Percentiles rank a stretch among this genome's conserved stretches.
phyloP scores from a whole-genome alignment of 2,329 filamentous ascomycete genomes.

The Westerdykella ornata region DNA sequence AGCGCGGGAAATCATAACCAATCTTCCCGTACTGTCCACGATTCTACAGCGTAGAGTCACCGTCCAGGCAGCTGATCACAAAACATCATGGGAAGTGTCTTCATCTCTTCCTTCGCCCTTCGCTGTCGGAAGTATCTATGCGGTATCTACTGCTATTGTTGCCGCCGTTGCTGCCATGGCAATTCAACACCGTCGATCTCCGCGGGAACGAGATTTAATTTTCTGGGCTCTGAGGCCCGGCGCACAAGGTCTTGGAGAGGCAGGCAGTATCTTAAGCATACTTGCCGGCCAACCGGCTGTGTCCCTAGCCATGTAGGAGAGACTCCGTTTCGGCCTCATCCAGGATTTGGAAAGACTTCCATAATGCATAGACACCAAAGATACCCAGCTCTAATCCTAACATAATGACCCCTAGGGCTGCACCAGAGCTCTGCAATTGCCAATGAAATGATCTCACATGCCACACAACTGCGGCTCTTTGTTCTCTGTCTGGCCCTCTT shows the following conservation, averaged over 20 bases:
- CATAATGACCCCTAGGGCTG: no score
- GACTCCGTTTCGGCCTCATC: neutral
- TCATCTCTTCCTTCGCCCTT: slow-evolving; percentile 28
- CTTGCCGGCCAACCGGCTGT: slow-evolving; percentile 17
- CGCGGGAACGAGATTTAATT: slow-evolving; percentile 29
- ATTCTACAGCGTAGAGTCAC: slow-evolving; percentile 8
- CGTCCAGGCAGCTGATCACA: slow-evolving; percentile 7
- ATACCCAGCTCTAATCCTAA: no score
- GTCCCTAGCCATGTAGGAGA: neutral
- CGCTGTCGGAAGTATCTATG: slow-evolving; percentile 19
- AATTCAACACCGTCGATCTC: slow-evolving; percentile 27
- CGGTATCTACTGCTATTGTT: slow-evolving; percentile 16
- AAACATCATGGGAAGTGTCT: slow-evolving; percentile 5
- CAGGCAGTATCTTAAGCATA: slow-evolving; percentile 27
- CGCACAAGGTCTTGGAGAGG: slow-evolving; percentile 22
- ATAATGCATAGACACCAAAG: no score
- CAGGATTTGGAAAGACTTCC: neutral
- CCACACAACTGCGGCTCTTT: no score
- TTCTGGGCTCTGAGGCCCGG: slow-evolving; percentile 29
- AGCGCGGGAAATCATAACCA: slow-evolving; percentile 18
- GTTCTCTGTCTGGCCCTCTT: no score
- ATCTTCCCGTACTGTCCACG: slow-evolving; percentile 19
- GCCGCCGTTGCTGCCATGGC: slow-evolving; percentile 25
- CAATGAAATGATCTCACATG: no score
- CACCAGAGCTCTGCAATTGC: no score